Conservation (phyloP, 2,329 filamentous ascomycete genomes). For the Epichloe gansuensis region DNA sequence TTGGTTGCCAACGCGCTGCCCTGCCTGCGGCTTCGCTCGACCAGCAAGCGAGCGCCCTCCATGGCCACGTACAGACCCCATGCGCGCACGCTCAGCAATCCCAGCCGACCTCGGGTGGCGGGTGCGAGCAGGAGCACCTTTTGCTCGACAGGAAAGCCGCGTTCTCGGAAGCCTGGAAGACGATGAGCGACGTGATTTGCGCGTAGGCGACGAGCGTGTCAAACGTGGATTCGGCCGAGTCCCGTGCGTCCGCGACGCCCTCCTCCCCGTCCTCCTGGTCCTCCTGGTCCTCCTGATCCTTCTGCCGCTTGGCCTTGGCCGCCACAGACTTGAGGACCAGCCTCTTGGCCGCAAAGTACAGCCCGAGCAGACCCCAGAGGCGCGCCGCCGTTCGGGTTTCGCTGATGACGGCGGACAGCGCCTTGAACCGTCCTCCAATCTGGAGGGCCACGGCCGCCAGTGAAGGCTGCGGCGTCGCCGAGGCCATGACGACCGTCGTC, state of each 20-base stretch:
- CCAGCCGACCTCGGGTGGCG: slow-evolving; percentile 47
- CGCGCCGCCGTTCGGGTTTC: slow-evolving; percentile 63
- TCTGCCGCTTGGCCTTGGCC: slow-evolving; percentile 4
- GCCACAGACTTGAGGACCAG: slow-evolving; percentile 26
- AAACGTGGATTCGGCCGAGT: slow-evolving; percentile 20
- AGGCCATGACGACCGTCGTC: slow-evolving; percentile 33
- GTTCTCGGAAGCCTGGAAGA: slow-evolving; percentile 77
- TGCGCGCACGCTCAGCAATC: slow-evolving; percentile 62
- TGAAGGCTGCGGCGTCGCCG: slow-evolving; percentile 21
- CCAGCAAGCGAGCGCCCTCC: slow-evolving; percentile 56
- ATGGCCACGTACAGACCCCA: slow-evolving; percentile 71
- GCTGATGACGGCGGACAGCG: slow-evolving; percentile 51
- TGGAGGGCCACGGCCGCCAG: slow-evolving; percentile 33
- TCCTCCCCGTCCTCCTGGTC: slow-evolving; percentile 17
- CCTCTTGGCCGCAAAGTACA: slow-evolving; percentile 55
- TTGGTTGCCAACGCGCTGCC: slow-evolving; percentile 18
- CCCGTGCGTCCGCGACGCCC: slow-evolving; percentile 23
- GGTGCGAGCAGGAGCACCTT: slow-evolving; percentile 51
- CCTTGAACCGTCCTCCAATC: slow-evolving; percentile 41
- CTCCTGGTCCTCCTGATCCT: slow-evolving; percentile 10
- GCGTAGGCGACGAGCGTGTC: slow-evolving; percentile 45
- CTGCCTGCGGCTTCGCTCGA: slow-evolving; percentile 30
- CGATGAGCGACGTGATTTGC: slow-evolving; percentile 55
- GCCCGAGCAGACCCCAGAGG: slow-evolving; percentile 63
- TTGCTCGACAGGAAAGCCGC: slow-evolving; percentile 63